phyloP scores from a whole-genome alignment of 2,329 filamentous ascomycete species.

The Penicillium thymicola region DNA sequence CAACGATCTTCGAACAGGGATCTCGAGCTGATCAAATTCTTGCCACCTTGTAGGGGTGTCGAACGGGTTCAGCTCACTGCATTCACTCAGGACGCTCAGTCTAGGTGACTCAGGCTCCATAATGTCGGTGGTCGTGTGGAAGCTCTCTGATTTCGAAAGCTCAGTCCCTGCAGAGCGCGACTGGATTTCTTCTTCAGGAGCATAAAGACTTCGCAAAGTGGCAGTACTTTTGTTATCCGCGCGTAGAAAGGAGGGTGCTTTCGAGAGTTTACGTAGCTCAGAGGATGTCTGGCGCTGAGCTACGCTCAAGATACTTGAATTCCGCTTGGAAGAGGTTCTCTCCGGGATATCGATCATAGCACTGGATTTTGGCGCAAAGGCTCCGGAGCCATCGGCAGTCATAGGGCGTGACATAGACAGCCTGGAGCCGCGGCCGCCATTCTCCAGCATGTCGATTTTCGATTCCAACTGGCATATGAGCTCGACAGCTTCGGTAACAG shows the following conservation, averaged over 20 bases:
- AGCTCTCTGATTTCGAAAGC: conserved; percentile 36
- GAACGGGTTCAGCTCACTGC: conserved; percentile 40
- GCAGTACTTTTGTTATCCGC: conserved; percentile 37
- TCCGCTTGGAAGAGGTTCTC: conserved; percentile 37
- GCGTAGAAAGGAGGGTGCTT: conserved; percentile 41
- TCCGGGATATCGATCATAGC: conserved; percentile 38
- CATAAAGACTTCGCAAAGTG: conserved; percentile 40
- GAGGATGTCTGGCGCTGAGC: conserved; percentile 17
- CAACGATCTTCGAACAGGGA: conserved; percentile 26
- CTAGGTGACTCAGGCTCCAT: conserved; percentile 39
- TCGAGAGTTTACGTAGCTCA: conserved; percentile 28
- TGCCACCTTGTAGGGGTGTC: conserved; percentile 24
- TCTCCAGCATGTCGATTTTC: conserved; percentile 36
- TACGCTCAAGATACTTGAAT: conserved; percentile 16
- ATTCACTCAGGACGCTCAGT: conserved; percentile 45
- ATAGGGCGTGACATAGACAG: conserved; percentile 27
- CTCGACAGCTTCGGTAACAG: conserved; percentile 43
- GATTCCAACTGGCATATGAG: conserved; percentile 44
- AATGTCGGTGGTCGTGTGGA: conserved; percentile 35
- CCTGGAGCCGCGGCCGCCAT: conserved; percentile 17
- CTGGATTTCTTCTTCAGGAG: conserved; percentile 25
- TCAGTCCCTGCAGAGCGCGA: conserved; percentile 28
- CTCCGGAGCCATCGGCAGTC: conserved; percentile 26
- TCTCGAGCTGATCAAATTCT: conserved; percentile 28
- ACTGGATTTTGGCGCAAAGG: conserved; percentile 29